Percentiles rank a stretch among this genome's conserved stretches.
phyloP scores from a whole-genome alignment of 441 rosid species.

The Eutrema salsugineum region DNA sequence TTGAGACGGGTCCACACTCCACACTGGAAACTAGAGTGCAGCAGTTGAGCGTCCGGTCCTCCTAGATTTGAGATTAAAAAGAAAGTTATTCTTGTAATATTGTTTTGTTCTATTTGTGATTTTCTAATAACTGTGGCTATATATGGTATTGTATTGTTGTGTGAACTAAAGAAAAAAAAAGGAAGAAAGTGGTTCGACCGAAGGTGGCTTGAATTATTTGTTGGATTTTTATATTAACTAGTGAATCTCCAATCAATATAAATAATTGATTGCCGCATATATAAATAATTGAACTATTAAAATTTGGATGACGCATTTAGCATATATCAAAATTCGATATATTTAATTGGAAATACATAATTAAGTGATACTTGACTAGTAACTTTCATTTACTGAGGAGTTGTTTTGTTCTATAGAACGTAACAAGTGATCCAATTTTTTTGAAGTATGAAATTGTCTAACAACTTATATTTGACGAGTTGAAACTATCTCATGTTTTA shows the following conservation, averaged over 20 bases:
- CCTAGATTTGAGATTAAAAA: slow-evolving; percentile 25
- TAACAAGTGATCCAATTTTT: too few relatives aligned
- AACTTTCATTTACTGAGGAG: too few relatives aligned
- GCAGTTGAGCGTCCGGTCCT: slow-evolving; percentile 35
- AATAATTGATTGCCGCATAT: background rate
- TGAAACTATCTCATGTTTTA: too few relatives aligned
- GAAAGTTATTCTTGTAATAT: background rate
- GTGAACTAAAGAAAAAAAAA: background rate
- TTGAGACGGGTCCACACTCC: slow-evolving; percentile 35
- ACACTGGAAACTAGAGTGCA: slow-evolving; percentile 20
- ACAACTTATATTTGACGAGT: too few relatives aligned
- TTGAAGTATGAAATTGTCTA: too few relatives aligned
- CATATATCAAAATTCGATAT: too few relatives aligned
- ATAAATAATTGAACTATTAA: background rate
- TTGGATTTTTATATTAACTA: background rate
- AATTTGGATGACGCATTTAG: too few relatives aligned
- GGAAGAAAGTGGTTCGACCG: background rate
- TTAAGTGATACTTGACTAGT: too few relatives aligned
- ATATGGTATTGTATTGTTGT: slow-evolving; percentile 15
- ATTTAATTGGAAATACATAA: too few relatives aligned
- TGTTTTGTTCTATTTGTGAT: slow-evolving; percentile 13
- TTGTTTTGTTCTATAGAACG: too few relatives aligned
- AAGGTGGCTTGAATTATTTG: background rate
- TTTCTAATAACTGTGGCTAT: slow-evolving; percentile 11
- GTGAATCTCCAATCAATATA: background rate